Evolutionary conservation across 257 asterid genomes (phyloP).

Genomic region (Ocimum tenuiflorum): DNA sequence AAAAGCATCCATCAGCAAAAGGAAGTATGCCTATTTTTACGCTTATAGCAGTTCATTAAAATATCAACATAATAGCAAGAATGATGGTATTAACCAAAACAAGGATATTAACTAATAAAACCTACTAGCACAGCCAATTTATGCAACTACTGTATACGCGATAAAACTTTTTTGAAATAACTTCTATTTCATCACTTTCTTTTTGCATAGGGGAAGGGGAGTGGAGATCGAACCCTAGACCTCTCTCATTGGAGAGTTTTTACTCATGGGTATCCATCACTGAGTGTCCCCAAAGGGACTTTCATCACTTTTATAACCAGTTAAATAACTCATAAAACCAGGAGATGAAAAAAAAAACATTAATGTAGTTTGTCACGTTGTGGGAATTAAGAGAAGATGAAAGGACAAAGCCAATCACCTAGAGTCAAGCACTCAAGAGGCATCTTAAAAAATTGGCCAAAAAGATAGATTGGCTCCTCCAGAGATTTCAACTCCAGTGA

Average conservation of each 20-base stretch:
- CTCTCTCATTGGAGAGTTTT: too few relatives aligned
- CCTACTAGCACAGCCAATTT: too few relatives aligned
- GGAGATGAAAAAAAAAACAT: constrained; percentile 7
- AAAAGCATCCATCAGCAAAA: constrained; percentile 19
- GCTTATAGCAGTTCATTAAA: not conserved
- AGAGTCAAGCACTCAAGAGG: constrained; percentile 90
- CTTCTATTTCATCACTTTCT: too few relatives aligned
- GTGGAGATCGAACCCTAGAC: too few relatives aligned
- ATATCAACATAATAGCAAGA: not conserved
- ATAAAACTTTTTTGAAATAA: too few relatives aligned
- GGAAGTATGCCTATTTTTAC: not conserved
- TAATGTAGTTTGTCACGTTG: not conserved
- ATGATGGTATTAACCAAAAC: not conserved
- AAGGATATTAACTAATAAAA: not conserved
- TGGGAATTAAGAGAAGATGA: not conserved
- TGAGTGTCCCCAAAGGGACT: too few relatives aligned
- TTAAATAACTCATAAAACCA: not conserved
- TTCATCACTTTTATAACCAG: not conserved
- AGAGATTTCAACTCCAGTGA: constrained; percentile 87
- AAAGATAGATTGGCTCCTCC: constrained; percentile 91
- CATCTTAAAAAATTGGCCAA: constrained; percentile 87
- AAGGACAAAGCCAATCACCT: constrained; percentile 36
- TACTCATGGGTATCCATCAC: too few relatives aligned
- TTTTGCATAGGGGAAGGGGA: too few relatives aligned
- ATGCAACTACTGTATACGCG: too few relatives aligned